Conservation (phyloP, 148 eudicot species). For the Euryodendron excelsum region DNA sequence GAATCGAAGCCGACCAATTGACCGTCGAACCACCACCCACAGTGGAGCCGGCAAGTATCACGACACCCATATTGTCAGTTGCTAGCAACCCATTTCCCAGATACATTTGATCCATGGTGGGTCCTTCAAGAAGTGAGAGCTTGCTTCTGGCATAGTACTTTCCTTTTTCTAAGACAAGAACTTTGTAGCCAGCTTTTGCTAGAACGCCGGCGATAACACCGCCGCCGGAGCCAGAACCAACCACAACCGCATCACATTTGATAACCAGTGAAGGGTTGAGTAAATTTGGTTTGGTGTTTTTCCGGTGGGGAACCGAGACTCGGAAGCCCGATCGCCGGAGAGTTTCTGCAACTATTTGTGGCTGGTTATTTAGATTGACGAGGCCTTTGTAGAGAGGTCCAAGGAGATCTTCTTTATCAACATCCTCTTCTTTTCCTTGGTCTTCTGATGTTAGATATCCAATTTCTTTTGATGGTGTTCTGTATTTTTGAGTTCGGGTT, state of each 20-base stretch:
- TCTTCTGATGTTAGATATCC: conserved; percentile 3
- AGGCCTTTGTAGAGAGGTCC: conserved; percentile 63
- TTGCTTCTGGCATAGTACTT: conserved; percentile 47
- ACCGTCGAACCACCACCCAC: conserved; percentile 78
- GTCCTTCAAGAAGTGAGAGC: conserved; percentile 69
- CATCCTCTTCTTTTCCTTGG: neutral
- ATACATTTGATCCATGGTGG: conserved; percentile 59
- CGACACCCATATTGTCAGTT: conserved; percentile 40
- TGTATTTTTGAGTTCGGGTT: conserved; percentile 6
- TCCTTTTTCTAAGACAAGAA: conserved; percentile 74
- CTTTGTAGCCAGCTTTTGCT: conserved; percentile 72
- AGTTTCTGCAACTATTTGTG: conserved; percentile 19
- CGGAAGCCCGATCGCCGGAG: conserved; percentile 36
- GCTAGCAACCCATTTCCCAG: conserved; percentile 53
- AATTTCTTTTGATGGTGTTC: conserved; percentile 5
- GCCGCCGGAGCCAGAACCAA: conserved; percentile 81
- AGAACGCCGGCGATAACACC: conserved; percentile 69
- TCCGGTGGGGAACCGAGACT: conserved; percentile 25
- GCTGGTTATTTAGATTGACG: conserved; percentile 26
- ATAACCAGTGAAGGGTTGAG: conserved; percentile 33
- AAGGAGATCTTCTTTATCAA: conserved; percentile 19
- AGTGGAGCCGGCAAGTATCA: conserved; percentile 64
- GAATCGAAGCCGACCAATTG: conserved; percentile 76
- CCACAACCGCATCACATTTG: conserved; percentile 66
- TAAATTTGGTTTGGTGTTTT: conserved; percentile 5